Conservation (phyloP, 768 basidiomycete genomes). For the Panellus pusillus region DNA sequence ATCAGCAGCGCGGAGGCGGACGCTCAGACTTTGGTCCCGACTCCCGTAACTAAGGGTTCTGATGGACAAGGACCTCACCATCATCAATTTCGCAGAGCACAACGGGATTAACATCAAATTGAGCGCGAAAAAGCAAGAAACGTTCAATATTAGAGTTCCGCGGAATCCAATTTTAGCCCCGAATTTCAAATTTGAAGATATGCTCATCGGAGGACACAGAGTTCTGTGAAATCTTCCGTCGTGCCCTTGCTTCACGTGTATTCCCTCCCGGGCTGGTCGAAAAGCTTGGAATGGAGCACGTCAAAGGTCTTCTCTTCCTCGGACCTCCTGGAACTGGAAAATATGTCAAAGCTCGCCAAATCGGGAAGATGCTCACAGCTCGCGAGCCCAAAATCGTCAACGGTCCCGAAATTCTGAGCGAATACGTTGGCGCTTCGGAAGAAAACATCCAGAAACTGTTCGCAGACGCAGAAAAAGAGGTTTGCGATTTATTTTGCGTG, state of each 20-base stretch:
- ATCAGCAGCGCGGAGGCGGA: constrained; percentile 49
- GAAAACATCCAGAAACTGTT: constrained; percentile 98
- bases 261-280: constrained; percentile 97
- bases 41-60: constrained; percentile 60
- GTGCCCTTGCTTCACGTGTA: constrained; percentile 97
- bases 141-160: constrained; percentile 57
- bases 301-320: constrained; percentile 94
- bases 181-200: constrained; percentile 99
- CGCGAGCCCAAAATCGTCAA: constrained; percentile 98
- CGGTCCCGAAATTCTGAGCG: constrained; percentile 96
- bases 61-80: constrained; percentile 87
- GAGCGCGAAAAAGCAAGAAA: constrained; percentile 78
- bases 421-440: constrained; percentile 95
- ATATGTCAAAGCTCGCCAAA: constrained; percentile 96
- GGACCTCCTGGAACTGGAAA: constrained; percentile 99
- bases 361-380: constrained; percentile 98
- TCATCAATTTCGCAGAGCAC: constrained; percentile 73
- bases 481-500: constrained; percentile 22
- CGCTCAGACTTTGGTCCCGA: constrained; percentile 22
- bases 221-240: constrained; percentile 95
- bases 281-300: constrained; percentile 96
- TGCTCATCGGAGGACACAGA: constrained; percentile 99
- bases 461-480: constrained; percentile 98
- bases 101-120: constrained; percentile 89
- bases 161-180: constrained; percentile 95